Conservation (phyloP, 148 eudicot genomes). For the Rhododendron williamsianum region DNA sequence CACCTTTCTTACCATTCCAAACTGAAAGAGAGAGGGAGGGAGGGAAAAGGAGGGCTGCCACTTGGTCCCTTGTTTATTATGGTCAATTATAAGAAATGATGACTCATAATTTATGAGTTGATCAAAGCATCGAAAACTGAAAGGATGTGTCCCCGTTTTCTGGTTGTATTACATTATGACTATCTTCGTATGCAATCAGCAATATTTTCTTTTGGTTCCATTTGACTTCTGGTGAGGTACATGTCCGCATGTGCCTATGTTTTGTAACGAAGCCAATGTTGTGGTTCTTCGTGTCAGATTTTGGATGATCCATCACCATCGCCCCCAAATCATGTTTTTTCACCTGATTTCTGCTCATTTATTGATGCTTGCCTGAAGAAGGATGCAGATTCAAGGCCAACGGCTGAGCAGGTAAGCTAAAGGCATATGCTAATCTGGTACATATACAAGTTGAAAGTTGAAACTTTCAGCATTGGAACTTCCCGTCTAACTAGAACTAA, state of each 20-base stretch:
- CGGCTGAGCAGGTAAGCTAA: conserved; percentile 79
- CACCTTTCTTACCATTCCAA: background rate
- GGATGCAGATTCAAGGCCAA: conserved; percentile 78
- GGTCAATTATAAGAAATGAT: conserved; percentile 32
- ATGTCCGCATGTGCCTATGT: background rate
- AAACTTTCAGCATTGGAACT: background rate
- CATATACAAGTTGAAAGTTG: background rate
- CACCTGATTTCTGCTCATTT: conserved; percentile 87
- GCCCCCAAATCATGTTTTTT: conserved; percentile 56
- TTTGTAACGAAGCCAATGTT: conserved; percentile 2
- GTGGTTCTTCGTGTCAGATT: conserved; percentile 40
- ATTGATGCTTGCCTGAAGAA: conserved; percentile 80
- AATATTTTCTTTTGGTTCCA: background rate
- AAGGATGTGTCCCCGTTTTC: background rate
- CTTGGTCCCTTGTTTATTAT: background rate
- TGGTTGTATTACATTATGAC: background rate
- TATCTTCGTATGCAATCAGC: background rate
- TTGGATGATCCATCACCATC: conserved; percentile 96
- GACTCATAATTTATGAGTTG: conserved; percentile 9
- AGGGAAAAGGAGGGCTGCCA: background rate
- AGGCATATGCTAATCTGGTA: background rate
- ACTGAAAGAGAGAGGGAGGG: background rate
- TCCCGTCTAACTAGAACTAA: background rate
- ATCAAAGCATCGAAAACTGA: background rate
- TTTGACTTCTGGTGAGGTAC: background rate